These are phyloP conservation scores for Senecio squalidus DNA, from an alignment of 140 eudicot species.

Conservation along the genomic window DNA sequence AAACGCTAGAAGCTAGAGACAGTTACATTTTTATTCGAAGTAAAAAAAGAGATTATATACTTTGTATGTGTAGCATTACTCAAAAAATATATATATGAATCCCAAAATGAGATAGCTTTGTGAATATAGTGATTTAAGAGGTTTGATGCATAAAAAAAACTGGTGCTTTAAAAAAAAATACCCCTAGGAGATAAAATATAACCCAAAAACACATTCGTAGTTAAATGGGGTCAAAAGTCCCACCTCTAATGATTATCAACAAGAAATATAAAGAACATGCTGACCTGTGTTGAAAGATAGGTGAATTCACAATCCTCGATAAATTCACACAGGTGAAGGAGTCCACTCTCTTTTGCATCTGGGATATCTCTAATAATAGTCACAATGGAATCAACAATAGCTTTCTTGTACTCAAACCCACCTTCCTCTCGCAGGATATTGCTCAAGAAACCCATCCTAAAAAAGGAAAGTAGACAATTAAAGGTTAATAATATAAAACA, in stretches of 20 bases:
- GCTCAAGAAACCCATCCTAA: slow-evolving; percentile 92
- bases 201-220: background rate
- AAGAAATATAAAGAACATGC: slow-evolving; percentile 3
- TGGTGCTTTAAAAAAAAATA: no score
- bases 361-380: slow-evolving; percentile 94
- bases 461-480: background rate
- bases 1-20: background rate
- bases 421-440: slow-evolving; percentile 97
- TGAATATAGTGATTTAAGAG: no score
- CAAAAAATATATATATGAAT: no score
- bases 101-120: no score
- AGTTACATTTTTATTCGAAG: background rate
- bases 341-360: slow-evolving; percentile 96
- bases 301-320: slow-evolving; percentile 98
- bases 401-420: slow-evolving; percentile 97
- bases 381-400: slow-evolving; percentile 93
- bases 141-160: no score
- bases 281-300: slow-evolving; percentile 94
- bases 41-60: background rate
- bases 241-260: background rate
- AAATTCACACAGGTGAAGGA: slow-evolving; percentile 96
- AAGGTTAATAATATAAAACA: background rate
- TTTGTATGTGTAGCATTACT: no score
- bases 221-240: background rate
- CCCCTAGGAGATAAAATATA: background rate